A percentile compares a stretch with the other conserved stretches of the same genome.
These are phyloP conservation scores for Podaxis rugospora DNA, from an alignment of 768 basidiomycete genomes.

Conservation along the genomic window DNA sequence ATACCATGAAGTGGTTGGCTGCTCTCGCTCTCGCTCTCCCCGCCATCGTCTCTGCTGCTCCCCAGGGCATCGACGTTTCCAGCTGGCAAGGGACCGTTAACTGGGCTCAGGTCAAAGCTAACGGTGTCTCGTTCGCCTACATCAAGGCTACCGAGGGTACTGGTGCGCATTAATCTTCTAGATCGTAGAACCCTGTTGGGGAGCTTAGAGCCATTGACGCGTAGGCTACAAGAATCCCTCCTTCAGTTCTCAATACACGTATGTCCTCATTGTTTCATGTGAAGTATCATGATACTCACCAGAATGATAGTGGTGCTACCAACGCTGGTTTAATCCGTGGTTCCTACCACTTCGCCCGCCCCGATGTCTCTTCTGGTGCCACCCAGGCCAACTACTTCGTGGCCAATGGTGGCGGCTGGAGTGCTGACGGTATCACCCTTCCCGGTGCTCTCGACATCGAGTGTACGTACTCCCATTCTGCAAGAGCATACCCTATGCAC, in stretches of 20 bases:
- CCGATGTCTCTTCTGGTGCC: conserved; percentile 50
- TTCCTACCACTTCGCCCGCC: conserved; percentile 56
- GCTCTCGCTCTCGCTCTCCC: conserved; percentile 3
- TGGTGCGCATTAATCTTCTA: conserved; percentile 24
- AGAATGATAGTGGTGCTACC: conserved; percentile 46
- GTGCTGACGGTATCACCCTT: conserved; percentile 50
- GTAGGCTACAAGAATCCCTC: conserved; percentile 34
- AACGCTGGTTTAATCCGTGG: conserved; percentile 55
- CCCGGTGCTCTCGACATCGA: conserved; percentile 65
- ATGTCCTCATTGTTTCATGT: background rate
- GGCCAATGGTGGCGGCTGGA: conserved; percentile 57
- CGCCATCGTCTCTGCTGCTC: conserved; percentile 21
- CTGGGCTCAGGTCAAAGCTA: conserved; percentile 46
- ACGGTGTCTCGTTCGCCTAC: conserved; percentile 52
- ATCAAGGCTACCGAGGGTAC: conserved; percentile 70
- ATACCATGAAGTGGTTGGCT: background rate
- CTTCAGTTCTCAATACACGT: conserved; percentile 35
- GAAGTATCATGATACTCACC: background rate
- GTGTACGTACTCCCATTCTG: conserved; percentile 28
- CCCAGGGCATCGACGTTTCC: conserved; percentile 55
- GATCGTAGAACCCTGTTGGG: background rate
- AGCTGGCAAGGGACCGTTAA: conserved; percentile 42
- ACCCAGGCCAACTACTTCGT: conserved; percentile 58
- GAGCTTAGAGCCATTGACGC: background rate
- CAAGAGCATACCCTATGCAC: background rate